These are phyloP conservation scores for Sordariomycetes sp. DNA, from an alignment of 2,329 filamentous ascomycete species.

Conservation along the genomic window DNA sequence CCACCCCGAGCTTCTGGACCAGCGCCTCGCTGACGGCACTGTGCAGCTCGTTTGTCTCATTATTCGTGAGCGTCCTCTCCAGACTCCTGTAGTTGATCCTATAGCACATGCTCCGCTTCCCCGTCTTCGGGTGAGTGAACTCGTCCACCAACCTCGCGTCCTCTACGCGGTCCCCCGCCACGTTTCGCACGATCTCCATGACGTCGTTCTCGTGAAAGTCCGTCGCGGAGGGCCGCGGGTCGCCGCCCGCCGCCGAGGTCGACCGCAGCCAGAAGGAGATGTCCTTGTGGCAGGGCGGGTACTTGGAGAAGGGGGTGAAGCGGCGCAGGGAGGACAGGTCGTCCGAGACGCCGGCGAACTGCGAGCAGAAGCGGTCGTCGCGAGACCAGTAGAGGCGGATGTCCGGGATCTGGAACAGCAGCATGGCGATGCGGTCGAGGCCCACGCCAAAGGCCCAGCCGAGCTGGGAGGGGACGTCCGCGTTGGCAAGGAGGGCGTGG, in stretches of 20 bases:
- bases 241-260: slow-evolving; percentile 36
- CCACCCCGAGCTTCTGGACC: slow-evolving; percentile 63
- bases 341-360: slow-evolving; percentile 60
- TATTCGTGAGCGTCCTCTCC: slow-evolving; percentile 79
- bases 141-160: slow-evolving; percentile 77
- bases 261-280: slow-evolving; percentile 78
- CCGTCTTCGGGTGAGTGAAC: slow-evolving; percentile 80
- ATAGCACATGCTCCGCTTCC: slow-evolving; percentile 78
- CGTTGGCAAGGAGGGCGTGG: slow-evolving; percentile 70
- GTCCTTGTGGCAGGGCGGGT: slow-evolving; percentile 83
- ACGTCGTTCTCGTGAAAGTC: slow-evolving; percentile 90
- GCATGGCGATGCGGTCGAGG: slow-evolving; percentile 91
- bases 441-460: slow-evolving; percentile 97
- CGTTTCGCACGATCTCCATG: slow-evolving; percentile 84
- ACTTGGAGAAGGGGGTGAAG: slow-evolving; percentile 83
- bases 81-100: slow-evolving; percentile 88
- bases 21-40: slow-evolving; percentile 53
- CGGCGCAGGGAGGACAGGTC: slow-evolving; percentile 38
- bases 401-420: slow-evolving; percentile 91
- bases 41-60: slow-evolving; percentile 70
- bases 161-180: slow-evolving; percentile 77
- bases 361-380: slow-evolving; percentile 74
- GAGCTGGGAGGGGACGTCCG: slow-evolving; percentile 61
- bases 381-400: slow-evolving; percentile 93
- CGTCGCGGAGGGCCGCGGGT: slow-evolving; percentile 22